Evolutionary conservation across 2,329 filamentous ascomycete species (phyloP).

Genomic region (Sarocladium strictum): DNA sequence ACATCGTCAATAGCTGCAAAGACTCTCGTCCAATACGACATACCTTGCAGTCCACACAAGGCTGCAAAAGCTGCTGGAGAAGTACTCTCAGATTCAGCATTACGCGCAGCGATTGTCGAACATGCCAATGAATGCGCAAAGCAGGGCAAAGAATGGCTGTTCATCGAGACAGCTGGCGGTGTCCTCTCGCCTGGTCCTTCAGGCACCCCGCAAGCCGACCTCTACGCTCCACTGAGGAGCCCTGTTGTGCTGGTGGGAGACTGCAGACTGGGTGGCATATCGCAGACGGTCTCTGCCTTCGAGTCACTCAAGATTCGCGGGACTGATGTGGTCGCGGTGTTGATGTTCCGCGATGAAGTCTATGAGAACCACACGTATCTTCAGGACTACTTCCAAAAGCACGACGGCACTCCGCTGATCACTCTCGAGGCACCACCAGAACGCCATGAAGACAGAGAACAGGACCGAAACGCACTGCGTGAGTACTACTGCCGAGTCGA

Average conservation of each 20-base stretch:
- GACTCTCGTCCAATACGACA: constrained; percentile 66
- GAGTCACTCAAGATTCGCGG: constrained; percentile 74
- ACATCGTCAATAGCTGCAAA: constrained; percentile 40
- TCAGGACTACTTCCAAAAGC: constrained; percentile 57
- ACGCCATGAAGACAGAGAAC: constrained; percentile 27
- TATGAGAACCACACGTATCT: constrained; percentile 68
- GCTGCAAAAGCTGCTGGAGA: constrained; percentile 49
- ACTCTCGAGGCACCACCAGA: constrained; percentile 45
- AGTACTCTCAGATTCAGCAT: constrained; percentile 14
- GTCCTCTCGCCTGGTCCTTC: constrained; percentile 75
- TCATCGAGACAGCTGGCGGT: constrained; percentile 78
- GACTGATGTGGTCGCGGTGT: constrained; percentile 65
- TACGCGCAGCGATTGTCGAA: constrained; percentile 29
- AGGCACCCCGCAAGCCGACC: constrained; percentile 69
- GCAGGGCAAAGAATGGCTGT: constrained; percentile 47
- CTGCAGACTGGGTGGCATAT: constrained; percentile 71
- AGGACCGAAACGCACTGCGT: constrained; percentile 52
- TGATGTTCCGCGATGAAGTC: constrained; percentile 60
- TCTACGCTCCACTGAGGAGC: constrained; percentile 68
- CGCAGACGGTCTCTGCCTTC: constrained; percentile 71
- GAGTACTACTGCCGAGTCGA: constrained; percentile 49
- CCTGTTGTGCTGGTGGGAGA: constrained; percentile 73
- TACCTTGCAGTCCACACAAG: constrained; percentile 72
- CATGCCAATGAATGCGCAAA: constrained; percentile 37
- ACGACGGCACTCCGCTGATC: constrained; percentile 34